phyloP scores from a whole-genome alignment of 805 yeast genomes.

The Wickerhamiella kurtzmanii region DNA sequence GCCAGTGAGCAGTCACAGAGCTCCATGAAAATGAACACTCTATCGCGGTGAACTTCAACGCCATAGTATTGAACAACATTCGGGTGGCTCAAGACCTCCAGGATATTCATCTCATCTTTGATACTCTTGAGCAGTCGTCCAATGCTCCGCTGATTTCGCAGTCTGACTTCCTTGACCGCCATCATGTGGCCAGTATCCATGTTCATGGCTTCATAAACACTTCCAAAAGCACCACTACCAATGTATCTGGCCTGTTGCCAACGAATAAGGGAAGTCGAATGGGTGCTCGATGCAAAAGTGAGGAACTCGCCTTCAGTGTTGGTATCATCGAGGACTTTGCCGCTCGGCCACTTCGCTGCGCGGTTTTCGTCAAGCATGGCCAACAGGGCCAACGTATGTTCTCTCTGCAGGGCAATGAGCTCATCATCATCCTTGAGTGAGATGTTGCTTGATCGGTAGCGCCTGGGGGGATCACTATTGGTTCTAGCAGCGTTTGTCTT shows the following conservation, averaged over 20 bases:
- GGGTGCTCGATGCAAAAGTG: constrained; percentile 73
- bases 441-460: constrained; percentile 24
- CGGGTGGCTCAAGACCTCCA: constrained; percentile 91
- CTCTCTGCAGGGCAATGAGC: constrained; percentile 44
- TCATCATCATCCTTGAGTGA: constrained; percentile 43
- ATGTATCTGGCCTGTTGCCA: constrained; percentile 94
- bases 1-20: constrained; percentile 89
- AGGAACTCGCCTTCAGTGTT: constrained; percentile 80
- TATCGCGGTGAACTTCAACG: constrained; percentile 91
- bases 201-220: constrained; percentile 82
- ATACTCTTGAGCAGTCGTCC: constrained; percentile 75
- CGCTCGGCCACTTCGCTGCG: constrained; percentile 43
- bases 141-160: constrained; percentile 78
- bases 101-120: constrained; percentile 90
- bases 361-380: constrained; percentile 47
- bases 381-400: constrained; percentile 55
- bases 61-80: constrained; percentile 94
- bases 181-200: constrained; percentile 89
- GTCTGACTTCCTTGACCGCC: constrained; percentile 92
- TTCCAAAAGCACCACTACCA: constrained; percentile 94
- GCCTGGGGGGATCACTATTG: constrained; percentile 17
- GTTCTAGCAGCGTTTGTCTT: constrained; percentile 36
- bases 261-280: constrained; percentile 69
- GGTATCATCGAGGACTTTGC: constrained; percentile 78
- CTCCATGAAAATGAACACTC: constrained; percentile 93